Evolutionary conservation across 768 basidiomycete genomes (phyloP), one percentile per base, ranked within the genome.

Genomic region (Glaciozyma antarctica): DNA sequence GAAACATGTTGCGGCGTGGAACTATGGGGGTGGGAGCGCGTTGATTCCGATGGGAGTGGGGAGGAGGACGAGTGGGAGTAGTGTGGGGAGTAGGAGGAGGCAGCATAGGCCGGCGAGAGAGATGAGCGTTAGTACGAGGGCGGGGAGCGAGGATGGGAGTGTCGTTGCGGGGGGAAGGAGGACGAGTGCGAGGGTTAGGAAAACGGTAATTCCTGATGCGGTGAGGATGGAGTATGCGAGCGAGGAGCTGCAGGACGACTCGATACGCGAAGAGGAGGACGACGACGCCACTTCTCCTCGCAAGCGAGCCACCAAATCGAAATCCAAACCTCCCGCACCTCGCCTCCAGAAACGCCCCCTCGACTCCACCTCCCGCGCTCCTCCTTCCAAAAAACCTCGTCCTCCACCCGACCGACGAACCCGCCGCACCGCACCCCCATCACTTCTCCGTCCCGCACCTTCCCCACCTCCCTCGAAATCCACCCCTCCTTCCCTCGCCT

Each of bases 401-500:
- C 17, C 61, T 0, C 60, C 69, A 24, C 16, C 26, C 15, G 44
- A 24, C 17, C 63, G 69, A 22, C 61, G 59, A 16, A 49, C 63
- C 12, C 65, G 65, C n/a, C 65, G 69, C 22, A 60, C 60, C 26
- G 63, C 49, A 13, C 59, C 34, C 48, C 66, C 32, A 62, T 62
- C 17, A 28, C 61, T 15, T 60, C 54, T 26, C 54, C 61, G 2
- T 28, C 60, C 24, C 73, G 88, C 61, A 79, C 78, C 12, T 81
- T 88, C 60, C 85, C 85, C 3, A 64, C 77, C 12, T 53, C 75
- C 52, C 70, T 87, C 60, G 77, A 81, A 49, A 77, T 81, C 56
- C 78, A 82, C 28, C 65, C 59, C 3, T 75, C 77, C 38, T 88
- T 85, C 71, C 76, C 84, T 48, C 80, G 85, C 24, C 82, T 87